phyloP scores from a whole-genome alignment of 331 rosid genomes.

The Malus hybrid region DNA sequence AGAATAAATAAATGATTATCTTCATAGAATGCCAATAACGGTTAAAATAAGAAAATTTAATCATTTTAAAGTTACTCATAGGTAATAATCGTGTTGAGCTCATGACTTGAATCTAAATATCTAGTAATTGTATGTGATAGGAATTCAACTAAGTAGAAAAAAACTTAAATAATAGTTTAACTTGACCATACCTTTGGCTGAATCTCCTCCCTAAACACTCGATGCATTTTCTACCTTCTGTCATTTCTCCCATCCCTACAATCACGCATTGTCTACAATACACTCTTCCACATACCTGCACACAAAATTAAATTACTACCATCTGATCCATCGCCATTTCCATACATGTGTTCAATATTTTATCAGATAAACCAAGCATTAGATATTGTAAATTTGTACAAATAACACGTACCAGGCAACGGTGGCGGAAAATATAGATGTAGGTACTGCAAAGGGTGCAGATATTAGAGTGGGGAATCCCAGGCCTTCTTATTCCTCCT shows the following conservation, averaged over 20 bases:
- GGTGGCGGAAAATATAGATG: slow-evolving; percentile 52
- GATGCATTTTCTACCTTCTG: slow-evolving; percentile 79
- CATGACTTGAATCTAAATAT: neutral
- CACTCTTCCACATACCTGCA: slow-evolving; percentile 86
- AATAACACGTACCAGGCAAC: slow-evolving; percentile 50
- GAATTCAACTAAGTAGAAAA: no score
- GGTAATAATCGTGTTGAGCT: neutral
- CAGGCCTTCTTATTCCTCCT: slow-evolving; percentile 45
- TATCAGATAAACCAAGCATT: neutral
- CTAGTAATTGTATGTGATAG: neutral
- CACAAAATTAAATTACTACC: neutral
- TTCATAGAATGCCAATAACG: no score
- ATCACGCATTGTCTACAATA: slow-evolving; percentile 69
- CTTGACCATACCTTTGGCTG: slow-evolving; percentile 58
- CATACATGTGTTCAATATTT: neutral
- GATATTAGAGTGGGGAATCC: slow-evolving; percentile 79
- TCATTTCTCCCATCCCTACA: slow-evolving; percentile 84
- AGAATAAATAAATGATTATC: no score
- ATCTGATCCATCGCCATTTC: neutral
- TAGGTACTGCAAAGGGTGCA: slow-evolving; percentile 62
- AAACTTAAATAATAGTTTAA: neutral
- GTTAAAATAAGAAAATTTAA: neutral
- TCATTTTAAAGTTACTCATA: neutral
- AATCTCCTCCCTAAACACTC: slow-evolving; percentile 76
- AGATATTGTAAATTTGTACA: neutral